These are phyloP conservation scores for Dichotomocladium elegans DNA, from an alignment of 371 early-diverging fungal species.

Conservation along the genomic window DNA sequence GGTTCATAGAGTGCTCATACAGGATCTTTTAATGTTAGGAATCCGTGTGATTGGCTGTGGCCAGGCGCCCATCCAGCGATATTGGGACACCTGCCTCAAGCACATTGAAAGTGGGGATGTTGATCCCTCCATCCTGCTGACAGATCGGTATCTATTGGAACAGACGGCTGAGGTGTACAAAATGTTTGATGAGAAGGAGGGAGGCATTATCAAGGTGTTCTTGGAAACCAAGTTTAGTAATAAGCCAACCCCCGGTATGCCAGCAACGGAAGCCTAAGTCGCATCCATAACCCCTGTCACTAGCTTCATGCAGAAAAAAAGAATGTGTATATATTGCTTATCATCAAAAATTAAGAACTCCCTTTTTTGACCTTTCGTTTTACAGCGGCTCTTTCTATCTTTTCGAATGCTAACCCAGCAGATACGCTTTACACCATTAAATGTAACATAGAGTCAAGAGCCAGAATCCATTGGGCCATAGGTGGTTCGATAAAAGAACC, in stretches of 20 bases:
- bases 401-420: neutral
- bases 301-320: neutral
- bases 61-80: slow-evolving; percentile 52
- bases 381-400: too few relatives aligned
- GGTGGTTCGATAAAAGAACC: too few relatives aligned
- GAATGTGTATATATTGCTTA: neutral
- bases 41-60: slow-evolving; percentile 52
- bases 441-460: too few relatives aligned
- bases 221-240: slow-evolving; percentile 35
- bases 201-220: slow-evolving; percentile 48
- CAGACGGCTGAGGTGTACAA: slow-evolving; percentile 45
- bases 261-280: neutral
- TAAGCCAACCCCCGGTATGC: slow-evolving; percentile 14
- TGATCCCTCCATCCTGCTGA: slow-evolving; percentile 55
- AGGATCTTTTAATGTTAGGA: neutral
- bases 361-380: neutral
- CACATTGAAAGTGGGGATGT: slow-evolving; percentile 26
- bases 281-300: too few relatives aligned
- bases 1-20: neutral
- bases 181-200: slow-evolving; percentile 51
- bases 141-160: slow-evolving; percentile 50
- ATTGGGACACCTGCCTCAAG: slow-evolving; percentile 46
- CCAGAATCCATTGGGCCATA: too few relatives aligned
- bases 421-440: too few relatives aligned
- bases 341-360: neutral